Evolutionary conservation across 1,284 basidiomycete genomes (phyloP).

Genomic region (Phellinidium pouzarii): DNA sequence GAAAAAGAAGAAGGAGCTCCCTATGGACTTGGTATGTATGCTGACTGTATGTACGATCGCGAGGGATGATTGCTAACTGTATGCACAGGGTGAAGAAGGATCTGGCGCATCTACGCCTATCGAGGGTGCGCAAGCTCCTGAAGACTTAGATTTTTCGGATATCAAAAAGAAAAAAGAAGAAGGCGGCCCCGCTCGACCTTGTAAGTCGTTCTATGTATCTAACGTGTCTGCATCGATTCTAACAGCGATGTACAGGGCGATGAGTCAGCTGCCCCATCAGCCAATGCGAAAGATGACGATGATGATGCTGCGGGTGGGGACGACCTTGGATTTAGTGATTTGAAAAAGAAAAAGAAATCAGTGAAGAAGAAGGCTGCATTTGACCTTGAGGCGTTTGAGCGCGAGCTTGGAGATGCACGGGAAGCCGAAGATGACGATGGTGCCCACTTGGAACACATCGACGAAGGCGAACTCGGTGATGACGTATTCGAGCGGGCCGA

Average conservation of each 20-base stretch:
- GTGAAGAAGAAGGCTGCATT: slow-evolving; percentile 38
- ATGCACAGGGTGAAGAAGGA: slow-evolving; percentile 47
- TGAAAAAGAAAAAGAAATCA: slow-evolving; percentile 72
- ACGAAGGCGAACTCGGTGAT: slow-evolving; percentile 79
- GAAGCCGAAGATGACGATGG: slow-evolving; percentile 31
- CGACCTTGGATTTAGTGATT: slow-evolving; percentile 29
- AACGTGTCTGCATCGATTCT: neutral
- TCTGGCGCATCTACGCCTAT: slow-evolving; percentile 59
- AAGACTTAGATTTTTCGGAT: slow-evolving; percentile 78
- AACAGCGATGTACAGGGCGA: slow-evolving; percentile 17
- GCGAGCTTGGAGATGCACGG: slow-evolving; percentile 51
- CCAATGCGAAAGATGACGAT: slow-evolving; percentile 24
- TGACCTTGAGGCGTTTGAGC: slow-evolving; percentile 46
- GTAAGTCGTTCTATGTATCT: slow-evolving; percentile 24
- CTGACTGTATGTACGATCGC: neutral
- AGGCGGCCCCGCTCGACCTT: slow-evolving; percentile 66
- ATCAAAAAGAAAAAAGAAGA: slow-evolving; percentile 86
- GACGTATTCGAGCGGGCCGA: slow-evolving; percentile 68
- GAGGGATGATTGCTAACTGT: neutral
- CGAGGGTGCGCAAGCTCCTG: slow-evolving; percentile 37
- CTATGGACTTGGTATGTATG: slow-evolving; percentile 67
- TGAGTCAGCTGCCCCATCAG: slow-evolving; percentile 21
- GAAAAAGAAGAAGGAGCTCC: slow-evolving; percentile 88
- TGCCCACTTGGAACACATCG: slow-evolving; percentile 50
- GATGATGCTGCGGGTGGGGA: slow-evolving; percentile 28